These are phyloP conservation scores for Colletotrichum graminicola DNA, from an alignment of 2,329 filamentous ascomycete genomes.

Conservation along the genomic window DNA sequence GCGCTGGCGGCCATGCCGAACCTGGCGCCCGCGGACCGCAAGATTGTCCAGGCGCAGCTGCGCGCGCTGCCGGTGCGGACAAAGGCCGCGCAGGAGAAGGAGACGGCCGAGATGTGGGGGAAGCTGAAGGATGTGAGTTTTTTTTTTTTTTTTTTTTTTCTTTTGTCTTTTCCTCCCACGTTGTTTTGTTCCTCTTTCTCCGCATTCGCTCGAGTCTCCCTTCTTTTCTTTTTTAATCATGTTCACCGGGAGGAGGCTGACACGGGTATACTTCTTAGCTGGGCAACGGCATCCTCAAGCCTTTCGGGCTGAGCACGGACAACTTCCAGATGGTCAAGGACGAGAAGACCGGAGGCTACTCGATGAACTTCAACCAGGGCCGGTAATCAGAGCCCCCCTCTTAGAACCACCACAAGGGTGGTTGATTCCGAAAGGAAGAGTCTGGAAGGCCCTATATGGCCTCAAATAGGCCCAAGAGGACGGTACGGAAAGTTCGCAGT, in stretches of 20 bases:
- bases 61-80: conserved; percentile 74
- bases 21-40: conserved; percentile 74
- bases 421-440: too few relatives aligned
- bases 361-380: conserved; percentile 82
- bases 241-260: conserved; percentile 28
- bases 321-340: conserved; percentile 97
- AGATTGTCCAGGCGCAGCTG: conserved; percentile 76
- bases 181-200: not conserved
- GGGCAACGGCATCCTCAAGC: conserved; percentile 91
- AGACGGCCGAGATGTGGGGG: conserved; percentile 97
- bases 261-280: conserved; percentile 59
- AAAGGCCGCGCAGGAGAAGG: conserved; percentile 84
- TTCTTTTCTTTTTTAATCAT: not conserved
- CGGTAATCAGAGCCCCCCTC: not conserved
- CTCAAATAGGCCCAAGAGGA: too few relatives aligned
- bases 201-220: too few relatives aligned
- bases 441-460: too few relatives aligned
- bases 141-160: not conserved
- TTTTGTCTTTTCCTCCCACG: not conserved
- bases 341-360: conserved; percentile 90
- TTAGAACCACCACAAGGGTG: too few relatives aligned
- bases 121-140: conserved; percentile 83
- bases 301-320: conserved; percentile 92
- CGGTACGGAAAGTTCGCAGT: too few relatives aligned
- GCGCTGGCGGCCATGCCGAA: conserved; percentile 69